Base-by-base conservation (phyloP, 371 early-diverging fungal species). In the Umbelopsis sp. region DNA sequence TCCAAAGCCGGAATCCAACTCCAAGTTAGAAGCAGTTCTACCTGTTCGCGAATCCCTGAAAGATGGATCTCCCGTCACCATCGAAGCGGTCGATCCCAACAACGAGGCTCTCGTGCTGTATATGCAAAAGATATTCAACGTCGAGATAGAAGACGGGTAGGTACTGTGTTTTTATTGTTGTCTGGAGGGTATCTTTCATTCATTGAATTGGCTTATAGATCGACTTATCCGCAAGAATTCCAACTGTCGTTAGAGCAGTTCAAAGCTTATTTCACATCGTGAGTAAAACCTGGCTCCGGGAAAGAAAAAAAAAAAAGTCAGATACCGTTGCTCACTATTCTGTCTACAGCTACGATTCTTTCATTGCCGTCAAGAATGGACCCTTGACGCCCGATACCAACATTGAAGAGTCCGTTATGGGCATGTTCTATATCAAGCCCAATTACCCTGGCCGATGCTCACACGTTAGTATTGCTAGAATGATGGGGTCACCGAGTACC, bases 361-460 rank as follows among this genome's bases (percentile, higher is more conserved):
- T 88, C 74, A 80, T 88, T n/a, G 78, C 84, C 44, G 70, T 76
- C 8, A 74, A 66, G 9, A 80, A 76, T 37, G 71, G 72, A 7
- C 32, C 69, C 1, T 67, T 76, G 20, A 76, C 75, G 50, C 70
- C 69, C 8, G 69, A 67, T 41, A 65, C 70, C 62, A 71, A 84
- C 16, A 80, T 76, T 69, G 69, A 75, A 11, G 74, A 80, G 10
- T 78, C 79, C 25, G 70, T 90, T 0, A 53, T 92, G 25, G 94
- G 92, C 46, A 85, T 85, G 74, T 93, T 90, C 66, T 92, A 93
- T 67, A 75, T 92, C 74, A 92, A 92, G 76, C 92, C 92, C 8
- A 93, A 93, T 69, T 93, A 87, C 66, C 92, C 92, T 16, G 87
- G 88, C 9, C 76, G 87, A 38, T 83, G 84, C 66, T 84, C 87